A percentile compares a stretch with the other conserved stretches of the same genome.
Conservation (phyloP, 1,284 basidiomycete species). For the Meripilus lineatus region DNA sequence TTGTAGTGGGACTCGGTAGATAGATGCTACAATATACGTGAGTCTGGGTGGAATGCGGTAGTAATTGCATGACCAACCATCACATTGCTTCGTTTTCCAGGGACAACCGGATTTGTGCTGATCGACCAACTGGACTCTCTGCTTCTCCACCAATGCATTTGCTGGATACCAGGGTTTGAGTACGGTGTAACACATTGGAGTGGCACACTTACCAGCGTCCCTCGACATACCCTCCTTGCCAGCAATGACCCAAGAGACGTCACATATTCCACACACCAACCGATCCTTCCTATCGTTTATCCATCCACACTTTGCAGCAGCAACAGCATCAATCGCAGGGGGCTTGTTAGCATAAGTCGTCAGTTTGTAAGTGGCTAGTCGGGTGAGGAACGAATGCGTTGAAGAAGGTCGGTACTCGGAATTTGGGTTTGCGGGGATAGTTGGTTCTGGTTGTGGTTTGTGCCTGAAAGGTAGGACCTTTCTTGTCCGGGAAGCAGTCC, state of each 20-base stretch:
- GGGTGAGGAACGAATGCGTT: constrained; percentile 59
- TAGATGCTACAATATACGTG: constrained; percentile 43
- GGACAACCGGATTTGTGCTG: constrained; percentile 77
- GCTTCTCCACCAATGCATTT: constrained; percentile 65
- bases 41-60: neutral
- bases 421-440: constrained; percentile 25
- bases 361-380: constrained; percentile 71
- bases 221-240: constrained; percentile 60
- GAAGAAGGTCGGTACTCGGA: constrained; percentile 74
- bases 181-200: no score
- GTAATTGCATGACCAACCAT: constrained; percentile 60
- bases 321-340: constrained; percentile 63
- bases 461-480: constrained; percentile 41
- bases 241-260: constrained; percentile 65
- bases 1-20: constrained; percentile 70
- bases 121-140: constrained; percentile 54
- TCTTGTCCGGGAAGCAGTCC: constrained; percentile 53
- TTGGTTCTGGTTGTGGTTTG: constrained; percentile 14
- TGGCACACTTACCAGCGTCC: constrained; percentile 67
- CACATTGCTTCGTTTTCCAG: constrained; percentile 75
- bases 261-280: constrained; percentile 65
- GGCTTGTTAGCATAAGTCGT: constrained; percentile 77
- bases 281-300: constrained; percentile 73
- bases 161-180: no score
- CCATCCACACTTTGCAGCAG: constrained; percentile 77